Evolutionary conservation across 805 yeast species (phyloP).

Genomic region (Hanseniaspora lindneri): DNA sequence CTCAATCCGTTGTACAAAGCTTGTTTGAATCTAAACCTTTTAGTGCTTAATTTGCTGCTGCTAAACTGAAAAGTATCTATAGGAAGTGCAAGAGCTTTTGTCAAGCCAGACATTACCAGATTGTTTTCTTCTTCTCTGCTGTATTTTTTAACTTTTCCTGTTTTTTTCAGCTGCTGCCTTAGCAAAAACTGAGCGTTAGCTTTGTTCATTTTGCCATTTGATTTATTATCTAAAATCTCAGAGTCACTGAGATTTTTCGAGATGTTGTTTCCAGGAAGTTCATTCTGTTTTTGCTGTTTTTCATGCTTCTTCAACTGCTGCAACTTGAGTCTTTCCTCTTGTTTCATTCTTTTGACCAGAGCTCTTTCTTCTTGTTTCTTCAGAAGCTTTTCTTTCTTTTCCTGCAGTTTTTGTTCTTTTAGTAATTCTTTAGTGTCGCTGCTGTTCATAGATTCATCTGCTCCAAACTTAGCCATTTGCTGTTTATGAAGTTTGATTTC

Average conservation of each 20-base stretch:
- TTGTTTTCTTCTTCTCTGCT: slow-evolving; percentile 91
- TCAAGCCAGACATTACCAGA: slow-evolving; percentile 79
- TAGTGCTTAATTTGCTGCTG: slow-evolving; percentile 58
- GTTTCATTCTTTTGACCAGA: slow-evolving; percentile 16
- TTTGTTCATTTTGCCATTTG: slow-evolving; percentile 1
- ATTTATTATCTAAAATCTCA: slow-evolving; percentile 6
- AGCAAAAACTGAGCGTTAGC: slow-evolving; percentile 12
- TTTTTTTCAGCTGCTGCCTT: slow-evolving; percentile 12
- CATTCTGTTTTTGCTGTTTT: slow-evolving; percentile 27
- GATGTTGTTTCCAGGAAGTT: slow-evolving; percentile 9
- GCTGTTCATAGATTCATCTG: background rate
- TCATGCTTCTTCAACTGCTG: slow-evolving; percentile 32
- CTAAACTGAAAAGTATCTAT: slow-evolving; percentile 61
- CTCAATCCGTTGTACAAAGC: slow-evolving; percentile 11
- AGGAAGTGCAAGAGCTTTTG: slow-evolving; percentile 70
- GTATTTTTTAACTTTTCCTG: slow-evolving; percentile 30
- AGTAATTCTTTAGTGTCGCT: slow-evolving; percentile 22
- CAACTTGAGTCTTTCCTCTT: slow-evolving; percentile 23
- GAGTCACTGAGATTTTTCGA: slow-evolving; percentile 16
- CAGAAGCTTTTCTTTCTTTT: slow-evolving; percentile 21
- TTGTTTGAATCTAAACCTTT: slow-evolving; percentile 78
- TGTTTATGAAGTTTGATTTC: slow-evolving; percentile 67
- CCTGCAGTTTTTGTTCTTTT: slow-evolving; percentile 25
- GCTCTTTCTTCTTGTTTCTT: slow-evolving; percentile 17
- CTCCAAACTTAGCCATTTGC: slow-evolving; percentile 33